Conservation (phyloP, 192 early-diverging fungal species). For the Coemansia sp. region DNA sequence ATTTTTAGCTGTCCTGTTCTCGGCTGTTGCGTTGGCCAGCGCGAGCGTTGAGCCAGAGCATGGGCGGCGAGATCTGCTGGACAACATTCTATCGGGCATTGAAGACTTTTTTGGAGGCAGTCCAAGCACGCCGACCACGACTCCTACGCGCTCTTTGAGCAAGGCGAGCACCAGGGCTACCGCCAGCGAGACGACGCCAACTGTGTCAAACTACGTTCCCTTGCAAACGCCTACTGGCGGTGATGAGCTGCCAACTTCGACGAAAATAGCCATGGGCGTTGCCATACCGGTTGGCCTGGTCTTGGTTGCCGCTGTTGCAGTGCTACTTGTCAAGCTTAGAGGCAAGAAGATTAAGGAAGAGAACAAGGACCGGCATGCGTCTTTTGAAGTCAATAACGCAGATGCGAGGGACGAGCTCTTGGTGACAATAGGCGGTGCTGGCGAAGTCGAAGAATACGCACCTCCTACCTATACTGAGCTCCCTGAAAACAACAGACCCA, state of each 20-base stretch:
- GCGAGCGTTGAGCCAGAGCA: background rate
- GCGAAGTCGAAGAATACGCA: background rate
- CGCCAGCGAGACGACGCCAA: background rate
- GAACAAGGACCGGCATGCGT: background rate
- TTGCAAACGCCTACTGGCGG: background rate
- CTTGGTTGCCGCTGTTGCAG: background rate
- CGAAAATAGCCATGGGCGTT: constrained; percentile 5
- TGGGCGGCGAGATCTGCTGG: background rate
- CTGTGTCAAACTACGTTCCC: background rate
- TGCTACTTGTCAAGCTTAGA: background rate
- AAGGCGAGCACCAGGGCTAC: background rate
- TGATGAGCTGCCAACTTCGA: background rate
- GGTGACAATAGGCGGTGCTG: constrained; percentile 1
- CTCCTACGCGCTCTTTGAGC: background rate
- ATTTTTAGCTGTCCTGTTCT: background rate
- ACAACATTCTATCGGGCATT: background rate
- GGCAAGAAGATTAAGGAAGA: background rate
- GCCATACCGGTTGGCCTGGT: background rate
- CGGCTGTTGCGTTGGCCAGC: background rate
- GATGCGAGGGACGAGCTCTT: background rate
- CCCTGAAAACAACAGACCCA: background rate
- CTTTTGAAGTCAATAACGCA: background rate
- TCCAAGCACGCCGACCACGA: background rate
- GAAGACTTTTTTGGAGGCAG: background rate
- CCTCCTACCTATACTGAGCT: background rate